phyloP scores from a whole-genome alignment of 208 protist species.

The Trypanosoma scelopori region DNA sequence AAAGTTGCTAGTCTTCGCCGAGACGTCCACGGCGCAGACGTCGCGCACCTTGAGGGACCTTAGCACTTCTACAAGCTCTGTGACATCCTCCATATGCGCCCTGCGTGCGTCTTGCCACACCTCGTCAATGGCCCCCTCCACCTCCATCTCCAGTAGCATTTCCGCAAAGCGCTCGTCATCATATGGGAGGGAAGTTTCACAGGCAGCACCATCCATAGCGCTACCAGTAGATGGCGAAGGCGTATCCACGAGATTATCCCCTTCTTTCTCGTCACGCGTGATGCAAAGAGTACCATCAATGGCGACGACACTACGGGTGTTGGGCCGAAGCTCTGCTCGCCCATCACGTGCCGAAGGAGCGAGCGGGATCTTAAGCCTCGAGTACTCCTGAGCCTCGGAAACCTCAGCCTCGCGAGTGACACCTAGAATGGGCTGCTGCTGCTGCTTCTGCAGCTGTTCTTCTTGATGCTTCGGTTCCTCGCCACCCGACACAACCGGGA shows the following conservation, averaged over 20 bases:
- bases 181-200: constrained; percentile 60
- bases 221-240: background rate
- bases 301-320: constrained; percentile 41
- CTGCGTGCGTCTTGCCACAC: constrained; percentile 75
- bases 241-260: background rate
- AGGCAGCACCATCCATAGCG: background rate
- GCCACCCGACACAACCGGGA: background rate
- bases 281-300: background rate
- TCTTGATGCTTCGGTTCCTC: background rate
- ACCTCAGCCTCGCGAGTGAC: constrained; percentile 32
- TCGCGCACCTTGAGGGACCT: constrained; percentile 75
- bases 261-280: background rate
- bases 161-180: constrained; percentile 86
- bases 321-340: constrained; percentile 22
- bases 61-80: constrained; percentile 70
- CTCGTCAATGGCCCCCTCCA: constrained; percentile 87
- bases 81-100: constrained; percentile 80
- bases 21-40: constrained; percentile 84
- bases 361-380: constrained; percentile 57
- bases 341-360: constrained; percentile 11
- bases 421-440: constrained; percentile 25
- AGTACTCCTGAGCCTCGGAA: constrained; percentile 44
- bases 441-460: too few relatives aligned
- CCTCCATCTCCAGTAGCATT: constrained; percentile 88
- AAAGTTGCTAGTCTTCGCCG: constrained; percentile 81